Base-by-base conservation (phyloP, 2,329 filamentous ascomycete species). In the Magnaporthiopsis incrustans region DNA sequence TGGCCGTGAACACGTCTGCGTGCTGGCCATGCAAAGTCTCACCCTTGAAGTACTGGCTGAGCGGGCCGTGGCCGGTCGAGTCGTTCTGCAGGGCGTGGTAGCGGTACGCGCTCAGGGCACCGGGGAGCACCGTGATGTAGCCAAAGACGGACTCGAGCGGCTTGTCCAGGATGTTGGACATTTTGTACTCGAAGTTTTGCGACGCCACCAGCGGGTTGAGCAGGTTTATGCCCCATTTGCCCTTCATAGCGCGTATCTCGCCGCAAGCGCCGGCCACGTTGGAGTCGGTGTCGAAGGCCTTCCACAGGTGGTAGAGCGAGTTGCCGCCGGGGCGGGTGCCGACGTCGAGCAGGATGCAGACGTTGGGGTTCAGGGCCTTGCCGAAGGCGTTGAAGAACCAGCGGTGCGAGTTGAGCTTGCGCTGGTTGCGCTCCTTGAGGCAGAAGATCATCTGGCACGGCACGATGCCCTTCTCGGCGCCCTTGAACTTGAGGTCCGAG, bases 331-430 rank as follows among this genome's bases (percentile, higher is more conserved):
- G 95, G 65, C 92, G 91, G 0, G 95, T 99, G 64, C 96, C 96
- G 14, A 99, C 96, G 75, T 99, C 95, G 18, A 99, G 88, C 67
- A 99, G 78, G 74, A 99, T 97, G 76, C 95, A 99, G 44, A 99
- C 90, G 69, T 99, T 99, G 0, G 95, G 95, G 69, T 94, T 96
- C 30, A 99, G 82, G 0, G 94, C 90, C 67, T 89, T 88, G 35
- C 95, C 96, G 73, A 99, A 97, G 0, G 95, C 95, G 73, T 99
- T 99, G 81, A 99, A 99, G 79, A 97, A 98, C 95, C 95, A 99
- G 65, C 95, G 87, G 76, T 99, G 95, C 0, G 93, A 97, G 80
- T 99, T 99, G 70, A 99, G 85, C 79, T 99, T 99, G 78, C 97
- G 96, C 73, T 90, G 86, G 75, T 99, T 99, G 79, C 95, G 93